Conservation (phyloP, 1,284 basidiomycete genomes). For the Ustanciosporium gigantosporum region DNA sequence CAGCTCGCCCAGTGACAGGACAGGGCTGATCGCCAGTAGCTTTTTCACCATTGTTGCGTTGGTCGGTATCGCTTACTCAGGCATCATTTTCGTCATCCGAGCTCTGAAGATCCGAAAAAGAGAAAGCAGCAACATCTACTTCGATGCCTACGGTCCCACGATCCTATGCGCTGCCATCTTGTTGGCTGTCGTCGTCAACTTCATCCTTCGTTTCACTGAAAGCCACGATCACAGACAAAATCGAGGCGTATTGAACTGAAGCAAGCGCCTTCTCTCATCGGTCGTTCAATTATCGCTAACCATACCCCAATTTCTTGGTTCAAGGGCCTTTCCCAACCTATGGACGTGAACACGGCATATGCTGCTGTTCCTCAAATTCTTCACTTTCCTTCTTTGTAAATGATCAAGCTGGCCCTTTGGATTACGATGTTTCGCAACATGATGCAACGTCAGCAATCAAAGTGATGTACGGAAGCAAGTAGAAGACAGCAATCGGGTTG, state of each 20-base stretch:
- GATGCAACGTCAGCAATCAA: too few relatives aligned
- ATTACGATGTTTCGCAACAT: too few relatives aligned
- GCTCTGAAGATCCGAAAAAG: constrained; percentile 69
- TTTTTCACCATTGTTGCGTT: constrained; percentile 88
- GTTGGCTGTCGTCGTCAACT: constrained; percentile 53
- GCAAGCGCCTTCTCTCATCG: too few relatives aligned
- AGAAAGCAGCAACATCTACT: constrained; percentile 57
- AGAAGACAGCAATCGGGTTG: too few relatives aligned
- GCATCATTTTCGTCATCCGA: constrained; percentile 83
- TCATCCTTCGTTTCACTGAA: constrained; percentile 51
- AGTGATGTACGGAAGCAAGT: too few relatives aligned
- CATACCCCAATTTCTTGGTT: too few relatives aligned
- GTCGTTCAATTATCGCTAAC: too few relatives aligned
- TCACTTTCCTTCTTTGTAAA: too few relatives aligned
- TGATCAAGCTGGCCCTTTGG: too few relatives aligned
- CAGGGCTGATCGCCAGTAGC: constrained; percentile 79
- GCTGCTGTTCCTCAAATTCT: too few relatives aligned
- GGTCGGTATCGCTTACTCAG: constrained; percentile 85
- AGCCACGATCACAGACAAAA: constrained; percentile 19
- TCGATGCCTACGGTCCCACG: constrained; percentile 55
- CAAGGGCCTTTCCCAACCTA: too few relatives aligned
- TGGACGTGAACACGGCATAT: too few relatives aligned
- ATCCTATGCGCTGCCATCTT: constrained; percentile 54
- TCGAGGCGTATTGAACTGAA: constrained; percentile 48
- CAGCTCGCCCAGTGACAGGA: constrained; percentile 72